Conservation (phyloP, 2,329 filamentous ascomycete genomes). For the Colletotrichum cereale region DNA sequence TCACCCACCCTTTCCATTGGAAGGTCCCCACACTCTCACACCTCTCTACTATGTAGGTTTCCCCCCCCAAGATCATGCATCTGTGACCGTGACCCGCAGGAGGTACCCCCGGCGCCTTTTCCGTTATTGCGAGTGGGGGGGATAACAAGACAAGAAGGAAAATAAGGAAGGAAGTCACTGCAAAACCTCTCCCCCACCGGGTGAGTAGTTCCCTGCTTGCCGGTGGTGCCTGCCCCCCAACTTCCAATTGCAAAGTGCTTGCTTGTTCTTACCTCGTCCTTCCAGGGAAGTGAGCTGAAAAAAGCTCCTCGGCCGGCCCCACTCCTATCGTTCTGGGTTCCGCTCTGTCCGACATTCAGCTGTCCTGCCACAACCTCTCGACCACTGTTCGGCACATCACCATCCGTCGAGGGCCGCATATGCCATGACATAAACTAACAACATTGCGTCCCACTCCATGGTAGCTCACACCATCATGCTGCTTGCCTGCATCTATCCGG, state of each 20-base stretch:
- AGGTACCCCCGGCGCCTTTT: conserved; percentile 4
- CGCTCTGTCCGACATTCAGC: conserved; percentile 21
- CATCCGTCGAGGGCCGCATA: conserved; percentile 3
- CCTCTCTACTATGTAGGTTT: neutral
- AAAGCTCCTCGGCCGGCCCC: conserved; percentile 25
- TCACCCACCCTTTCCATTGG: conserved; percentile 8
- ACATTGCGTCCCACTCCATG: neutral
- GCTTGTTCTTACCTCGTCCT: conserved; percentile 2
- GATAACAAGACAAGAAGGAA: neutral
- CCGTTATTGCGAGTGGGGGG: neutral
- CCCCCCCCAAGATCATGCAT: neutral
- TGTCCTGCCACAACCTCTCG: neutral
- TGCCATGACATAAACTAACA: neutral
- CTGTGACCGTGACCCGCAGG: conserved; percentile 20
- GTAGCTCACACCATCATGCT: neutral
- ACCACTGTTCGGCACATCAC: conserved; percentile 16
- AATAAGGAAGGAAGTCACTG: neutral
- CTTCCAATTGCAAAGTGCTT: neutral
- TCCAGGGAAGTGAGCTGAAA: conserved; percentile 14
- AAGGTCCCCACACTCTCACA: conserved; percentile 17
- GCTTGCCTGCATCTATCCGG: neutral
- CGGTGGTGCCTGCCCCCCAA: conserved; percentile 7
- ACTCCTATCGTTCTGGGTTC: conserved; percentile 5
- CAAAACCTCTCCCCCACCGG: neutral
- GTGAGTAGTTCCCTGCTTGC: neutral